These are phyloP conservation scores for Ustilaginoidea virens DNA, from an alignment of 2,329 filamentous ascomycete genomes.

Conservation along the genomic window DNA sequence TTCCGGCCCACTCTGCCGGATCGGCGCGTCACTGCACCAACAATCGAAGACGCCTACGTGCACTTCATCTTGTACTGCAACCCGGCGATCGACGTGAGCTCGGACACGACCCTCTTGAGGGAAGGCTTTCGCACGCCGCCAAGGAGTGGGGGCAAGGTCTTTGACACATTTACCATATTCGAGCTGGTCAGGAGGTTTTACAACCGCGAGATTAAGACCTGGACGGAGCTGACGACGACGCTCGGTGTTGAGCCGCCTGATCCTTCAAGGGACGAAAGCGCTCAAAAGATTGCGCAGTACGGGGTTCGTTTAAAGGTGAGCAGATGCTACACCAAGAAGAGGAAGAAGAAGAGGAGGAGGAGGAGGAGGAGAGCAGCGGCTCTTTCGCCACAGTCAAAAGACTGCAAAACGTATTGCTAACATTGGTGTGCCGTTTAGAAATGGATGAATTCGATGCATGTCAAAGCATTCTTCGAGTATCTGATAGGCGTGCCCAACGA, in stretches of 20 bases:
- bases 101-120: conserved; percentile 54
- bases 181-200: conserved; percentile 68
- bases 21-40: conserved; percentile 49
- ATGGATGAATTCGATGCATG: conserved; percentile 95
- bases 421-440: conserved; percentile 38
- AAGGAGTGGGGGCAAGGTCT: conserved; percentile 75
- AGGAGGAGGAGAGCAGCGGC: no score
- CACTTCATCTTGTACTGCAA: conserved; percentile 85
- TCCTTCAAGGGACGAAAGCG: conserved; percentile 68
- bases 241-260: conserved; percentile 81
- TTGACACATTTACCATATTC: conserved; percentile 63
- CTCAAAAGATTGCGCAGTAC: conserved; percentile 91
- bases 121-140: conserved; percentile 68
- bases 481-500: conserved; percentile 60
- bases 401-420: no score
- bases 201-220: conserved; percentile 75
- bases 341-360: no score
- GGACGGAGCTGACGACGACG: conserved; percentile 74
- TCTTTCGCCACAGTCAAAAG: no score
- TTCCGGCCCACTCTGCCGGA: conserved; percentile 38
- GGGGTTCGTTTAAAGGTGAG: conserved; percentile 76
- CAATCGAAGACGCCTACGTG: conserved; percentile 70
- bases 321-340: no score
- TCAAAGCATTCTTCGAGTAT: conserved; percentile 90
- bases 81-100: conserved; percentile 51